Percentiles rank a stretch among this genome's conserved stretches.
phyloP scores from a whole-genome alignment of 257 asterid species.

The Striga asiatica region DNA sequence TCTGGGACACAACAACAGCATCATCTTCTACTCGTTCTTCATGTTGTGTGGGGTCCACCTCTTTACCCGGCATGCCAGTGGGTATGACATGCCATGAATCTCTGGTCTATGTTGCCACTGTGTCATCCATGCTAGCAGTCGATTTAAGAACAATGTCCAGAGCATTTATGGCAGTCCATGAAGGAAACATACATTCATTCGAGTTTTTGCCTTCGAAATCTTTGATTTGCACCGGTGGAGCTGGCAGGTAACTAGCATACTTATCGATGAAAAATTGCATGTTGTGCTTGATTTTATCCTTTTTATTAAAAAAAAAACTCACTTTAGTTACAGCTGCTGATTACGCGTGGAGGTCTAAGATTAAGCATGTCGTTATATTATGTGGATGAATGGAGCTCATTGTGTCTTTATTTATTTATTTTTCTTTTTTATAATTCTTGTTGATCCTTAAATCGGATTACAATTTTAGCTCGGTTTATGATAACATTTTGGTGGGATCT shows the following conservation, averaged over 20 bases:
- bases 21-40: slow-evolving; percentile 56
- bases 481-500: too few relatives aligned
- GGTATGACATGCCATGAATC: slow-evolving; percentile 73
- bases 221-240: slow-evolving; percentile 55
- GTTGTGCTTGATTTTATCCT: background rate
- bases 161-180: slow-evolving; percentile 28
- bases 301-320: too few relatives aligned
- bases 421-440: too few relatives aligned
- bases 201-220: slow-evolving; percentile 53
- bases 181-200: slow-evolving; percentile 37
- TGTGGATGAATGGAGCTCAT: background rate
- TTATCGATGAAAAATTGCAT: background rate
- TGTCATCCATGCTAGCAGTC: slow-evolving; percentile 46
- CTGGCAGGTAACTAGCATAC: slow-evolving; percentile 39
- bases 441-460: too few relatives aligned
- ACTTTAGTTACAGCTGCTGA: too few relatives aligned
- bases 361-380: background rate
- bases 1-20: slow-evolving; percentile 63
- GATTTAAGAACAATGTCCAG: slow-evolving; percentile 67
- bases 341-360: background rate
- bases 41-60: slow-evolving; percentile 65
- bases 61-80: slow-evolving; percentile 40
- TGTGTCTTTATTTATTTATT: background rate
- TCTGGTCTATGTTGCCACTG: slow-evolving; percentile 55
- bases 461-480: too few relatives aligned